Base-by-base conservation (phyloP, 148 eudicot genomes). In the Camellia japonica region DNA sequence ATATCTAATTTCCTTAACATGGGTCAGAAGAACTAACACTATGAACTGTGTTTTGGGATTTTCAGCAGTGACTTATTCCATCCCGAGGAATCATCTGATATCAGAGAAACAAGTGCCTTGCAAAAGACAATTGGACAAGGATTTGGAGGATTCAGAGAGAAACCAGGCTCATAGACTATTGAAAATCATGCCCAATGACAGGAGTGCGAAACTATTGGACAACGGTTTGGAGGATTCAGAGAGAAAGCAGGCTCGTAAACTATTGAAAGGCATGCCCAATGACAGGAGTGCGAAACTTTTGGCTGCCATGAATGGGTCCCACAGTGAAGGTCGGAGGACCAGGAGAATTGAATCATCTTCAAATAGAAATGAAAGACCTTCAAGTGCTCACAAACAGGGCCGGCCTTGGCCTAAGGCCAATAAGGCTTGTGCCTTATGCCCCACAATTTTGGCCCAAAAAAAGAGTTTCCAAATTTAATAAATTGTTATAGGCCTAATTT, bases 201-300 rank as follows among this genome's bases (percentile, higher is more conserved):
- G 23, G 23, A 23, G 23, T 23, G 0, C 23, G 23, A 23, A 23
- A 23, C 23, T 23, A 23, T 23, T 23, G 23, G 23, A 23, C 23
- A 23, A 23, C 23, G 23, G 23, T 23, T 23, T 82, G 68, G 85
- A 85, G 16, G 83, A 84, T 65, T 0, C 30, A 10, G 83, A 89
- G 78, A 86, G 80, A 81, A 91, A 85, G 77, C 85, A 85, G 82
- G 94, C 93, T 3, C 49, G 55, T 46, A 63, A 62, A 49, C 56
- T 85, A 6, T 47, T 82, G 85, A 84, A 80, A 77, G 62, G n/a
- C 71, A 75, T 82, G 69, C 74, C 85, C 1, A 43, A 80, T 54
- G 58, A 77, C 51, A 82, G 90, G 71, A 77, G 81, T 42, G 46
- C 82, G 56, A 78, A 75, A 71, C 64, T 86, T 9, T 16, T 82